Base-by-base conservation (phyloP, 805 yeast genomes). In the Starmerella stellata region DNA sequence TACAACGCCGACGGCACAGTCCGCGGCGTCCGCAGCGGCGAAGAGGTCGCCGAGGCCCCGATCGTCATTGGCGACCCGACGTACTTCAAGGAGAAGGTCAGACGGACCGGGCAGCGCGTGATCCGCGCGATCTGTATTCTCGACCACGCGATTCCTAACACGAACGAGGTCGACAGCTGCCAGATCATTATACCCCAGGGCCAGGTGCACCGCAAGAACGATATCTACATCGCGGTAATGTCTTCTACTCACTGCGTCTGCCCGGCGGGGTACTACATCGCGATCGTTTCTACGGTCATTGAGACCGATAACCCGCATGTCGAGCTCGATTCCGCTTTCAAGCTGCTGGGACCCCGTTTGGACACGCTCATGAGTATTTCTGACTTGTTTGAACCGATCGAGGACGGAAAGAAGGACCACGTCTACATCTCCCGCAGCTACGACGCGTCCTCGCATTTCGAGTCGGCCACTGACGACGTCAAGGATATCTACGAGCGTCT, bases 11-110 rank as follows among this genome's bases (percentile, higher is more conserved):
- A 35, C 32, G 80, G 76, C 16, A 77, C 73, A 54, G 82, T 83
- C 49, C 65, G 66, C 23, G 95, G 96, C 42, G 93, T 90, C 35
- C 74, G 74, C 50, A 78, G 95, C 37, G 90, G 85, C 46, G 90
- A 83, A 52, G 96, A 95, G 45, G 68, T 68, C 31, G 95, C 94
- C 14, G 77, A 72, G 52, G 94, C 98, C 0, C 93, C 93, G 45
- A 63, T 83, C 42, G 92, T 90, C 27, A 83, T 90, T 62, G 94
- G 94, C 20, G 98, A 90, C 59, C 98, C 98, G 42, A 87, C 96
- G 16, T 90, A 90, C 55, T 90, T 90, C 73, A 95, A 95, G 3
- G 75, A 74, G 35, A 72, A 68, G 55, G 90, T 79, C 35, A 66
- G 68, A 52, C 66, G 74, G 56, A 73, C 81, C 4, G 90, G 87